phyloP scores from a whole-genome alignment of 192 early-diverging fungal genomes.

The Coemansia sp. region DNA sequence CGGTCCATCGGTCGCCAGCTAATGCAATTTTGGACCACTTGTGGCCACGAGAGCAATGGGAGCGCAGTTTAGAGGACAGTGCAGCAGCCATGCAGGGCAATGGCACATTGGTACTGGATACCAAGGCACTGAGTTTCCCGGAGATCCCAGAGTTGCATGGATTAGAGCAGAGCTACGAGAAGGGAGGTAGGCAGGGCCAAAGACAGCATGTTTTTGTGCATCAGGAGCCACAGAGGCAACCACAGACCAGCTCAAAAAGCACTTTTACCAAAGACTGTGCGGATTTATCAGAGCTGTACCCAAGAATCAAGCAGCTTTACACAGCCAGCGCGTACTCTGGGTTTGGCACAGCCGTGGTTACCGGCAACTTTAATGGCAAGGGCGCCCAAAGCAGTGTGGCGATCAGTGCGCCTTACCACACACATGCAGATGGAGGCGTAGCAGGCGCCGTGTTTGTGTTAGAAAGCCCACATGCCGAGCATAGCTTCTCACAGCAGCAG shows the following conservation, averaged over 20 bases:
- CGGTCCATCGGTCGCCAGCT: not conserved
- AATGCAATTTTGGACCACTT: slow-evolving; percentile 4
- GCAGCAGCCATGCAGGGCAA: not conserved
- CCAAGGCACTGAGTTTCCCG: not conserved
- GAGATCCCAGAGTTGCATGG: not conserved
- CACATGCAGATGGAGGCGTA: slow-evolving; percentile 2
- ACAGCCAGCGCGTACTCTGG: slow-evolving; percentile 54
- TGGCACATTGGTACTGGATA: not conserved
- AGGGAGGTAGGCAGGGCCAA: not conserved
- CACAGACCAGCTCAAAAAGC: not conserved
- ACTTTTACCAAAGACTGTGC: slow-evolving; percentile 3
- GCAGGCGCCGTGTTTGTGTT: slow-evolving; percentile 59
- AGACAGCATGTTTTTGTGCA: slow-evolving; percentile 19
- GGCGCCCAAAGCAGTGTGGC: slow-evolving; percentile 58
- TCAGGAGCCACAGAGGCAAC: not conserved
- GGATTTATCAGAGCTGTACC: slow-evolving; percentile 42
- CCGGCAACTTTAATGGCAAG: slow-evolving; percentile 70
- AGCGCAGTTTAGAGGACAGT: not conserved
- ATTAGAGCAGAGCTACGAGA: no score
- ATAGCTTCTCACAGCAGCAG: slow-evolving; percentile 33
- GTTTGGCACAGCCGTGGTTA: slow-evolving; percentile 60
- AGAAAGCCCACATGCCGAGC: slow-evolving; percentile 4
- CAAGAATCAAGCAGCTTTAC: slow-evolving; percentile 43
- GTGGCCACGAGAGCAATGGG: slow-evolving; percentile 4
- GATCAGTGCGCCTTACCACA: slow-evolving; percentile 62